A percentile compares a stretch with the other conserved stretches of the same genome.
Conservation (phyloP, 2,329 filamentous ascomycete species). For the Aspergillus caelatus region DNA sequence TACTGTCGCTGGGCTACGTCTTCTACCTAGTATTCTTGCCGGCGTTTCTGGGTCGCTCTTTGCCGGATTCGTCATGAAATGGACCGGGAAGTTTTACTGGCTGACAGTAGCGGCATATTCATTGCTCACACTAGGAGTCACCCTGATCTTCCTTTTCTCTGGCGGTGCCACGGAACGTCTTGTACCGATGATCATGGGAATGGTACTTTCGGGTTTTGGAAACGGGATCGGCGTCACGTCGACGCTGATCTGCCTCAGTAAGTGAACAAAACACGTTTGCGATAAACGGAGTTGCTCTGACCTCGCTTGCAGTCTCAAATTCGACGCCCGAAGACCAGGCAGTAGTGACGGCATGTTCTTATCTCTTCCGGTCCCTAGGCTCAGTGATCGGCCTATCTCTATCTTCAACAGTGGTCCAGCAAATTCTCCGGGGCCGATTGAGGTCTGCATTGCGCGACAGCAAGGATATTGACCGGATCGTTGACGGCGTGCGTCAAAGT, state of each 20-base stretch:
- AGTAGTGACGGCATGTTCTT: conserved; percentile 76
- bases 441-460: conserved; percentile 57
- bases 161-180: conserved; percentile 56
- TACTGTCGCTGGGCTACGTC: conserved; percentile 63
- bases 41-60: conserved; percentile 67
- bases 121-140: conserved; percentile 57
- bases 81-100: conserved; percentile 71
- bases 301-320: conserved; percentile 61
- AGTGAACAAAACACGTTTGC: conserved; percentile 24
- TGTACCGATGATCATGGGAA: conserved; percentile 58
- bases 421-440: conserved; percentile 63
- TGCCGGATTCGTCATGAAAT: conserved; percentile 68
- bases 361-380: conserved; percentile 76
- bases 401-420: conserved; percentile 71
- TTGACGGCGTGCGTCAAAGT: conserved; percentile 69
- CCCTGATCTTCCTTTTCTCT: conserved; percentile 60
- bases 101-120: conserved; percentile 63
- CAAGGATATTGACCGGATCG: conserved; percentile 65
- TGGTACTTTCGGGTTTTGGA: conserved; percentile 57
- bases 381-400: conserved; percentile 69
- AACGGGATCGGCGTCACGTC: conserved; percentile 69
- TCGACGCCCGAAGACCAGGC: conserved; percentile 69
- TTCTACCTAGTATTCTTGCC: conserved; percentile 67
- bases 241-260: conserved; percentile 68
- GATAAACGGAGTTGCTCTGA: conserved; percentile 10